phyloP scores from a whole-genome alignment of 371 early-diverging fungal species.

The Nematocida sp. region DNA sequence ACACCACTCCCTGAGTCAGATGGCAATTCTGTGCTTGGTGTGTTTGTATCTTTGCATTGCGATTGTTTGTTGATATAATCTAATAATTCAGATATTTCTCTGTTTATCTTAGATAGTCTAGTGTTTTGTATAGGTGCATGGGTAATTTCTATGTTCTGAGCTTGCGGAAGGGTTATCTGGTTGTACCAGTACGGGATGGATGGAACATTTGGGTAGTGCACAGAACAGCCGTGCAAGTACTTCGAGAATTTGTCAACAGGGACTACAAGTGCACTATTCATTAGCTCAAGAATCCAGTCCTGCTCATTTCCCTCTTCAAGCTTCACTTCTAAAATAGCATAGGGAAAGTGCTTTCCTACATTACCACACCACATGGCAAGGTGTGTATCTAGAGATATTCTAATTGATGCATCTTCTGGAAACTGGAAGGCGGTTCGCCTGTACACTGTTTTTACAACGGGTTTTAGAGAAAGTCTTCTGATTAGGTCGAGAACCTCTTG shows the following conservation, averaged over 20 bases:
- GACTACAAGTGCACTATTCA: slow-evolving; percentile 82
- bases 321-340: slow-evolving; percentile 95
- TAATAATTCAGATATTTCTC: slow-evolving; percentile 13
- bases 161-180: slow-evolving; percentile 75
- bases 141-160: not conserved
- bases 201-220: slow-evolving; percentile 81
- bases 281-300: slow-evolving; percentile 85
- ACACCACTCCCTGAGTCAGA: not conserved
- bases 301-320: slow-evolving; percentile 85
- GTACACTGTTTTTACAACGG: slow-evolving; percentile 88
- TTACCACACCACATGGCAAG: slow-evolving; percentile 88
- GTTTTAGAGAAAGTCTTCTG: slow-evolving; percentile 75
- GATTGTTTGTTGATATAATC: not conserved
- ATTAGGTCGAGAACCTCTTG: slow-evolving; percentile 78
- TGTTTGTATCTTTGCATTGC: not conserved
- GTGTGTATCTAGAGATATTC: slow-evolving; percentile 94
- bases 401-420: slow-evolving; percentile 91
- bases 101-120: not conserved
- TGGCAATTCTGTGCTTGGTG: not conserved
- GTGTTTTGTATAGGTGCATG: not conserved
- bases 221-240: slow-evolving; percentile 90
- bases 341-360: slow-evolving; percentile 79
- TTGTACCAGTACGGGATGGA: slow-evolving; percentile 93
- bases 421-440: slow-evolving; percentile 97
- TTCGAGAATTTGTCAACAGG: slow-evolving; percentile 95